These are phyloP conservation scores for Colletotrichum musae DNA, from an alignment of 2,329 filamentous ascomycete genomes.

Conservation along the genomic window DNA sequence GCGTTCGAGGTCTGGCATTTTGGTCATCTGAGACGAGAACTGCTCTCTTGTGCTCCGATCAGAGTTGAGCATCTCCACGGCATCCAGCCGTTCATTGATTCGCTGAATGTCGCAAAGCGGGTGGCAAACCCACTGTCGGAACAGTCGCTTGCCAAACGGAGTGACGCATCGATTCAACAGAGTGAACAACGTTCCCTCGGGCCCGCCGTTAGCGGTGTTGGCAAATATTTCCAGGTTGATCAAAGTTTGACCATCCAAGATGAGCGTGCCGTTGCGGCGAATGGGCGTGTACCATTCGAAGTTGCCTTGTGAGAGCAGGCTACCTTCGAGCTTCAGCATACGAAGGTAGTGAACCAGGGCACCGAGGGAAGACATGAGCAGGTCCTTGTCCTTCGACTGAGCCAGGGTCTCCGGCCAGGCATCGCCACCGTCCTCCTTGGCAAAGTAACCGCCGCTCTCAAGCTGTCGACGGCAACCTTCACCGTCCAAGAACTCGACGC, in stretches of 20 bases:
- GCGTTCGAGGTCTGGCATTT: conserved; percentile 94
- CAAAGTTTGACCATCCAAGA: conserved; percentile 94
- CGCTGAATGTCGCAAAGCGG: conserved; percentile 87
- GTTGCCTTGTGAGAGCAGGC: conserved; percentile 89
- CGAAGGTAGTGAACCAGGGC: conserved; percentile 90
- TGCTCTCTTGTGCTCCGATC: conserved; percentile 86
- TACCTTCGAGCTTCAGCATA: conserved; percentile 88
- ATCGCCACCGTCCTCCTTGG: conserved; percentile 66
- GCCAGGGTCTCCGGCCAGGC: conserved; percentile 83
- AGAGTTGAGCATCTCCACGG: conserved; percentile 91
- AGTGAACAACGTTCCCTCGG: conserved; percentile 89
- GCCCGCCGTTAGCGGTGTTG: conserved; percentile 89
- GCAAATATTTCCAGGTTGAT: conserved; percentile 98
- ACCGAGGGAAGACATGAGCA: conserved; percentile 92
- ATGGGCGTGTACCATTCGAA: conserved; percentile 96
- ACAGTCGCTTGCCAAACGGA: conserved; percentile 95
- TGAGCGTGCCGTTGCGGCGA: conserved; percentile 87
- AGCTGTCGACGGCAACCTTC: conserved; percentile 87
- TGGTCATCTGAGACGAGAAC: conserved; percentile 89
- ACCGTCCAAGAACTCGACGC: conserved; percentile 91
- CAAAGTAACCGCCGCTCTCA: conserved; percentile 84
- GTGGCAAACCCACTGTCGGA: conserved; percentile 98
- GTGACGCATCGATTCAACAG: conserved; percentile 96
- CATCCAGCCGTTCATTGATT: conserved; percentile 95
- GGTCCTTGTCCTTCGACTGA: conserved; percentile 81